Conservation (phyloP, 179 eudicot species). For the Beta corolliflora region DNA sequence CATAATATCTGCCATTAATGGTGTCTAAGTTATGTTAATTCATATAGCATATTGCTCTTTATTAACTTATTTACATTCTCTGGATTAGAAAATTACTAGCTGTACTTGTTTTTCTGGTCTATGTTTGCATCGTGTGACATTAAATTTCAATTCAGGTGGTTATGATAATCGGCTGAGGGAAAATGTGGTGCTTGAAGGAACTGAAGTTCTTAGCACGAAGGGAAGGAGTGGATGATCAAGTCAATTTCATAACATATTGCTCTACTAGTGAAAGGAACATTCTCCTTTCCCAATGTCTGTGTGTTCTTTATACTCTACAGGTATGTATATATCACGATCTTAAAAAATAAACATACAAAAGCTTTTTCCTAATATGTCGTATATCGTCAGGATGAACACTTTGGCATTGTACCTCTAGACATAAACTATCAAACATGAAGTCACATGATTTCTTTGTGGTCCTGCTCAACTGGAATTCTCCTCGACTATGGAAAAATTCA, state of each 20-base stretch:
- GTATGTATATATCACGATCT: slow-evolving; percentile 32
- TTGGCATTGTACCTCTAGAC: slow-evolving; percentile 92
- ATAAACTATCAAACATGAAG: slow-evolving; percentile 65
- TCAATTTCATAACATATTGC: slow-evolving; percentile 78
- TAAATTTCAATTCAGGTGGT: slow-evolving; percentile 57
- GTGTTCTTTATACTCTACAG: slow-evolving; percentile 88
- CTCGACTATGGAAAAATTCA: slow-evolving; percentile 61
- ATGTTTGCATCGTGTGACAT: too few relatives aligned
- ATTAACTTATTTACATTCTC: too few relatives aligned
- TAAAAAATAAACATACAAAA: not conserved
- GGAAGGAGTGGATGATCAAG: slow-evolving; percentile 67
- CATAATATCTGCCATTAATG: too few relatives aligned
- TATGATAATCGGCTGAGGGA: slow-evolving; percentile 80
- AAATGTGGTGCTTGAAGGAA: slow-evolving; percentile 83
- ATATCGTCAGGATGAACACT: slow-evolving; percentile 73
- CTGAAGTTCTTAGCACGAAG: slow-evolving; percentile 63
- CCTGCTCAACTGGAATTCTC: slow-evolving; percentile 70
- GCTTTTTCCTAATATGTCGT: not conserved
- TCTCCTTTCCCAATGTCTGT: slow-evolving; percentile 70
- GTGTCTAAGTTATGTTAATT: too few relatives aligned
- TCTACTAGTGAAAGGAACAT: slow-evolving; percentile 83
- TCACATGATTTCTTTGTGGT: slow-evolving; percentile 81
- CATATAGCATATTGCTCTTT: too few relatives aligned
- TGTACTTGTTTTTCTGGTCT: too few relatives aligned
- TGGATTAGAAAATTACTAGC: too few relatives aligned